These are phyloP conservation scores for Yamadazyma spencermartinsiae DNA, from an alignment of 1,139 yeast species.

Conservation along the genomic window DNA sequence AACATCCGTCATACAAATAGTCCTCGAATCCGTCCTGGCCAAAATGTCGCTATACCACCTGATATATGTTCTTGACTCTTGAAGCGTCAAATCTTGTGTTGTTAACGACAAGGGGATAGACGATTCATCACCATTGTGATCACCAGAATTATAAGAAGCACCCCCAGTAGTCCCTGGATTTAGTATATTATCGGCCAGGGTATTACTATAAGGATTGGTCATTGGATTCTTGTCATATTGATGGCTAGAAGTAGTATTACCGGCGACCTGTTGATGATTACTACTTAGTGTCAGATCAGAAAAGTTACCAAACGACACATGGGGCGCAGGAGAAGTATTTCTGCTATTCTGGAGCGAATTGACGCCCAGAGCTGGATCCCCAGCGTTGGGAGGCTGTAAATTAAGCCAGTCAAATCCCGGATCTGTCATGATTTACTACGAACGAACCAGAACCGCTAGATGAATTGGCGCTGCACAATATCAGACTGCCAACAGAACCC, in stretches of 20 bases:
- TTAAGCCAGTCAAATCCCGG: constrained; percentile 27
- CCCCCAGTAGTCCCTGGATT: neutral
- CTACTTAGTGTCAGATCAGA: constrained; percentile 6
- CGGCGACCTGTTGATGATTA: neutral
- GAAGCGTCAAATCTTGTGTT: constrained; percentile 58
- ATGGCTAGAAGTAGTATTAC: neutral
- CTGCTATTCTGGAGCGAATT: constrained; percentile 11
- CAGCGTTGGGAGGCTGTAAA: constrained; percentile 12
- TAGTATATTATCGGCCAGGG: constrained; percentile 16
- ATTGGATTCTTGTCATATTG: neutral
- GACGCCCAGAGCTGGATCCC: neutral
- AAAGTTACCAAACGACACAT: constrained; percentile 22
- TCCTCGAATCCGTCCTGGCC: constrained; percentile 54
- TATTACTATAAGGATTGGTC: constrained; percentile 5
- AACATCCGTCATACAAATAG: constrained; percentile 62
- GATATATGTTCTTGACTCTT: constrained; percentile 70
- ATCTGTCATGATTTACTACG: neutral
- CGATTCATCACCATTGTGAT: constrained; percentile 8
- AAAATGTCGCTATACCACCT: constrained; percentile 77
- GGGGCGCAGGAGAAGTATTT: constrained; percentile 23
- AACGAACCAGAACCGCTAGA: no score
- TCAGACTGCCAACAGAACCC: no score
- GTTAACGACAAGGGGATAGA: constrained; percentile 61
- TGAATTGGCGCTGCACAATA: no score
- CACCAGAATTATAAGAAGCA: constrained; percentile 2